A percentile compares a stretch with the other conserved stretches of the same genome.
phyloP scores from a whole-genome alignment of 306 rosid genomes.

The Bauhinia variegata region DNA sequence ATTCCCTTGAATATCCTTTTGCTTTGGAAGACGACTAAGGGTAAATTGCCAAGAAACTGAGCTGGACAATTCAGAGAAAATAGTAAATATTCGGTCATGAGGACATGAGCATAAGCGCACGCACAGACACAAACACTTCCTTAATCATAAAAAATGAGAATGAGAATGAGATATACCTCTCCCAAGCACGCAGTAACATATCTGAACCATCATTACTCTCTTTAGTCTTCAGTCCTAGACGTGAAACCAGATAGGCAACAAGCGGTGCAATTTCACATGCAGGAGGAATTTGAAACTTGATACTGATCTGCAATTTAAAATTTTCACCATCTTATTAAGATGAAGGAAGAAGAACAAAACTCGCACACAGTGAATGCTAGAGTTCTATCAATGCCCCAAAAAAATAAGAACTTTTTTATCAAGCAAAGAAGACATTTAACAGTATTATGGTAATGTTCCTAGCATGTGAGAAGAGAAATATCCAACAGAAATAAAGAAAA shows the following conservation, averaged over 20 bases:
- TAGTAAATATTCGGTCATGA: slow-evolving; percentile 23
- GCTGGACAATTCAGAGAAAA: slow-evolving; percentile 50
- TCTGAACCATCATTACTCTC: slow-evolving; percentile 66
- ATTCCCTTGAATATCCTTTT: slow-evolving; percentile 47
- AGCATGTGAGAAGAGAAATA: background rate
- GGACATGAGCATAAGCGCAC: slow-evolving; percentile 10
- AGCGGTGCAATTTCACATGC: slow-evolving; percentile 74
- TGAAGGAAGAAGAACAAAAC: slow-evolving; percentile 24
- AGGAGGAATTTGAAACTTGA: slow-evolving; percentile 78
- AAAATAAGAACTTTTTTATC: background rate
- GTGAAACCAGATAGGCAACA: slow-evolving; percentile 68
- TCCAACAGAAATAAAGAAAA: background rate
- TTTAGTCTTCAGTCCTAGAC: slow-evolving; percentile 74
- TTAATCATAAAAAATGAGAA: slow-evolving; percentile 18
- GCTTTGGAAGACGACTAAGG: slow-evolving; percentile 55
- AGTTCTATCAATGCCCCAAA: background rate
- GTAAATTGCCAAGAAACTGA: slow-evolving; percentile 84
- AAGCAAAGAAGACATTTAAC: background rate
- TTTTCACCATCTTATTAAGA: slow-evolving; percentile 22
- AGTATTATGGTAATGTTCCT: background rate
- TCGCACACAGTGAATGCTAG: background rate
- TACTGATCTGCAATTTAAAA: slow-evolving; percentile 54
- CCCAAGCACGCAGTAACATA: slow-evolving; percentile 85
- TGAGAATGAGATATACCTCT: slow-evolving; percentile 53
- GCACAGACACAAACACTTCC: background rate